Evolutionary conservation across 2,329 filamentous ascomycete species (phyloP).

Genomic region (Nemania abortiva): DNA sequence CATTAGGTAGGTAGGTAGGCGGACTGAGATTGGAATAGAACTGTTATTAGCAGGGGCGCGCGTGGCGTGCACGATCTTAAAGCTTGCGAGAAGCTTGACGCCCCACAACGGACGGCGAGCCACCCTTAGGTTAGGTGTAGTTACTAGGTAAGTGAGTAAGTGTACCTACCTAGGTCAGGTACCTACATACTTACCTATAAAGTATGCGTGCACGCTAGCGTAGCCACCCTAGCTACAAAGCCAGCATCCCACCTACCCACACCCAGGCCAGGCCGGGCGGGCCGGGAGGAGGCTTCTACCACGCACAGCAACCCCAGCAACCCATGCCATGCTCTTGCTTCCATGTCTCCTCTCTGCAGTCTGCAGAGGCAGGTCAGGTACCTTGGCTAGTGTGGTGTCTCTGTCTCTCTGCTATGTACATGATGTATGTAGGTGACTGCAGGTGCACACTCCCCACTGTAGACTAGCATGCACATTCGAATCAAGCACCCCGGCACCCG

Average conservation of each 20-base stretch:
- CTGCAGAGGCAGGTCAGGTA: conserved; percentile 2
- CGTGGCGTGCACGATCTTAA: conserved; percentile 10
- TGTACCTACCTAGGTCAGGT: neutral
- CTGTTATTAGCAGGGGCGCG: conserved; percentile 24
- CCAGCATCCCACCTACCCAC: conserved; percentile 11
- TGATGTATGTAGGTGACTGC: neutral
- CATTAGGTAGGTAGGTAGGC: neutral
- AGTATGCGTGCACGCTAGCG: neutral
- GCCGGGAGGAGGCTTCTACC: conserved; percentile 30
- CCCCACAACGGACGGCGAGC: conserved; percentile 21
- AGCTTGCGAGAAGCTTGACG: neutral
- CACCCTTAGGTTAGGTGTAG: neutral
- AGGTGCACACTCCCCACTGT: neutral
- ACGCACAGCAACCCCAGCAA: conserved; percentile 7
- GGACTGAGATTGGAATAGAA: neutral
- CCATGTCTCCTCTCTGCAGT: neutral
- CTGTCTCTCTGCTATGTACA: neutral
- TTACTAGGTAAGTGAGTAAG: too few relatives aligned
- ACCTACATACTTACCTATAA: neutral
- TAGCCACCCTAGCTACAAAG: too few relatives aligned
- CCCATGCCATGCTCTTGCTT: conserved; percentile 7
- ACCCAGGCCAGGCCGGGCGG: conserved; percentile 32
- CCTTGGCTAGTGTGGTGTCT: conserved; percentile 1
- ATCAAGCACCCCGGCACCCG: conserved; percentile 14
- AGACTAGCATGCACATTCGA: conserved; percentile 32